A percentile compares a stretch with the other conserved stretches of the same genome.
Evolutionary conservation across 441 rosid genomes (phyloP).

Genomic region (Adansonia rubrostipa): DNA sequence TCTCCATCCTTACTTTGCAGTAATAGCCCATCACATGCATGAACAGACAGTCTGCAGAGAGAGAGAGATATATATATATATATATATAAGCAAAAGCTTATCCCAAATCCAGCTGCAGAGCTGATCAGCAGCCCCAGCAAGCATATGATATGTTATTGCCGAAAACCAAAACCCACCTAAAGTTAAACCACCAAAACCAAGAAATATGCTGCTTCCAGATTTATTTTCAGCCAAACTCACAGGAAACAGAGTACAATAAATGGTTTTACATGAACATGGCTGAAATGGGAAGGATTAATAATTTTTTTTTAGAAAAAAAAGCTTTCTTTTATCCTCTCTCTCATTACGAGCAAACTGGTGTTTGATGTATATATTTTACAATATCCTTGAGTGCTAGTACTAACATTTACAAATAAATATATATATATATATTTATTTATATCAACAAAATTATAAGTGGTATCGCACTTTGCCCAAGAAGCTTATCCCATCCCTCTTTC

Average conservation of each 20-base stretch:
- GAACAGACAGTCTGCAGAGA: conserved; percentile 40
- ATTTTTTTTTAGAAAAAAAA: neutral
- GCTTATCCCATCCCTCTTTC: conserved; percentile 65
- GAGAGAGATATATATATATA: neutral
- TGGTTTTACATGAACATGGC: neutral
- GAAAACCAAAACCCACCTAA: neutral
- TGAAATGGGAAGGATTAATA: conserved; percentile 3
- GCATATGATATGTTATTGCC: neutral
- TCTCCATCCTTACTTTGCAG: conserved; percentile 31
- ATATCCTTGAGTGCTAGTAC: conserved; percentile 28
- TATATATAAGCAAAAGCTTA: conserved; percentile 11
- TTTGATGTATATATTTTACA: conserved; percentile 35
- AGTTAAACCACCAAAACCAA: neutral
- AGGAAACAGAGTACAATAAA: neutral
- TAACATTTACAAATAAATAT: neutral
- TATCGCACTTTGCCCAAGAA: conserved; percentile 67
- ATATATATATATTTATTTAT: neutral
- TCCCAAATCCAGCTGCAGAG: conserved; percentile 36
- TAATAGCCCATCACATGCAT: conserved; percentile 44
- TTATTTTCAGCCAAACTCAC: conserved; percentile 25
- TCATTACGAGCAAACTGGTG: conserved; percentile 12
- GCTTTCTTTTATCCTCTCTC: neutral
- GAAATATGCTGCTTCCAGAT: conserved; percentile 16
- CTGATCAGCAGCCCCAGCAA: neutral
- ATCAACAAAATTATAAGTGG: conserved; percentile 34